Evolutionary conservation across 176 grass and related monocot species (phyloP), one percentile per base, ranked within the genome.

Genomic region (Themeda triandra): DNA sequence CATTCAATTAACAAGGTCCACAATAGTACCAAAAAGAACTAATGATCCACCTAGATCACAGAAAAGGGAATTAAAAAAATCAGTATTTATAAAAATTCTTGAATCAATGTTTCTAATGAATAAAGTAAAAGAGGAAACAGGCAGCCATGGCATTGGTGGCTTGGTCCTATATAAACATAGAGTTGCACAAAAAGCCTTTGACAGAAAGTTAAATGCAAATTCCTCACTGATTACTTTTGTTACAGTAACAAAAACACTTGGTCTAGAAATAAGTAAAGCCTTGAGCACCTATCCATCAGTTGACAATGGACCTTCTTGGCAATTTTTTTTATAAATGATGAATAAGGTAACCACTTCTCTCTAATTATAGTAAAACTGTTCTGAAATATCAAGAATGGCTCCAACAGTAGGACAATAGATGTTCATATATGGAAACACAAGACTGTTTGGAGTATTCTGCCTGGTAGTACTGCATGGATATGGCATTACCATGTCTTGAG

Each of bases 1-100:
- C 40, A 80, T 80, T 69, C 17, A 84, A 80, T 76, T 69, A 83
- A 83, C 23, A 83, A 21, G 45, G 80, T 42, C 23, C 69, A 69
- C 17, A 82, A 23, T 82, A 48, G 10, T 49, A 70, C 17, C 12
- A 83, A 46, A 13, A 71, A 60, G 48, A 58, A 68, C 21, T 75
- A 65, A 69, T 24, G 2, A 44, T 18, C 75, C 37, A 48, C n/a
- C 6, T 81, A 42, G 5, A 82, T 76, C 28, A 76, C 46, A 67
- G 14, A 19, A 81, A 58, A 2, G 31, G 31, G 53, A 75, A 83
- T 14, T 40, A 40, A 2, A 23, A 63, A 60, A 32, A 27, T 23
- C 33, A 60, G 73, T 15, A 59, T 59, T 12, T 17, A 59, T 17
- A 76, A 14, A 82, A 53, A 60, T 27, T 87, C 25, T 27, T 62